Conservation (phyloP, 306 rosid species). For the Fagus crenata region DNA sequence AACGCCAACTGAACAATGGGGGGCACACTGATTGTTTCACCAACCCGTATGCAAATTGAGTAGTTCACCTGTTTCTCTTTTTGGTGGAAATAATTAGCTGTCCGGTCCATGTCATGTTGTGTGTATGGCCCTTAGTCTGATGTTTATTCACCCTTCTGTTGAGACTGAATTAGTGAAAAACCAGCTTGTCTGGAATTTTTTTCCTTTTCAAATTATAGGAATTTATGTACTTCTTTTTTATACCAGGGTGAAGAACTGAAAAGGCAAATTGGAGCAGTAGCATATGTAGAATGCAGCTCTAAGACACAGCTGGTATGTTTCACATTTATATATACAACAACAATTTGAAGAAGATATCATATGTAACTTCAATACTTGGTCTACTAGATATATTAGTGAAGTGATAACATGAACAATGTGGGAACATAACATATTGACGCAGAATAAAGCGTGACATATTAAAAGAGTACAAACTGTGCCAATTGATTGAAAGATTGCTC, state of each 20-base stretch:
- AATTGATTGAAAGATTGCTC: no score
- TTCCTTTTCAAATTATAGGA: background rate
- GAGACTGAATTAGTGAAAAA: background rate
- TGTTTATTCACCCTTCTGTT: background rate
- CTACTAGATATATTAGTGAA: no score
- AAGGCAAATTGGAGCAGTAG: conserved; percentile 41
- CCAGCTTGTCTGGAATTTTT: background rate
- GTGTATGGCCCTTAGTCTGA: background rate
- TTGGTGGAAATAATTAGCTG: background rate
- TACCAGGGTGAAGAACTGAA: conserved; percentile 51
- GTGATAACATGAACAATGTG: background rate
- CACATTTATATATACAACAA: background rate
- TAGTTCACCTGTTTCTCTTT: background rate
- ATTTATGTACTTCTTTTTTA: background rate
- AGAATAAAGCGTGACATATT: no score
- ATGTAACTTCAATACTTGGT: background rate
- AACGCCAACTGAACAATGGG: background rate
- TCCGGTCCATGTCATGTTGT: background rate
- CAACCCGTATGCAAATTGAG: background rate
- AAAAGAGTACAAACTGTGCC: no score
- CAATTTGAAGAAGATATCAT: background rate
- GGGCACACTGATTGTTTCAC: background rate
- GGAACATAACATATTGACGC: background rate
- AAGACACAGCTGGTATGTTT: conserved; percentile 48
- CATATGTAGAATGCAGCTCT: conserved; percentile 52